Base-by-base conservation (phyloP, 2,329 filamentous ascomycete genomes). In the Fusarium concolor region DNA sequence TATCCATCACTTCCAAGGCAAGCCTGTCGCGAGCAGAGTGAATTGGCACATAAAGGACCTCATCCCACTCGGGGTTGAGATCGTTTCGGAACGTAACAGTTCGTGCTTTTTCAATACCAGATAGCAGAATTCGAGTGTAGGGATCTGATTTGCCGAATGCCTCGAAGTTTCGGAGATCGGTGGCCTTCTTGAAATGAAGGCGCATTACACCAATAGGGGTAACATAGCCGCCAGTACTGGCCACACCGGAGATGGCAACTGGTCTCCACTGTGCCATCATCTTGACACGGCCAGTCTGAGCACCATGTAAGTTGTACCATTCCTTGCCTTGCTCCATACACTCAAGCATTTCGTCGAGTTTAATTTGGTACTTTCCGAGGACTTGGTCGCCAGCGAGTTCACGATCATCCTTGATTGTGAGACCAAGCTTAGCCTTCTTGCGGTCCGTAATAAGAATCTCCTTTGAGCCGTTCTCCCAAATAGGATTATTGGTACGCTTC, bases 71-170 rank as follows among this genome's bases (percentile, higher is more conserved):
- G 3, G 96, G 96, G 76, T 97, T 93, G 59, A 99, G 88, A 65
- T 97, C 96, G 80, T 97, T 99, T 77, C 93, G 90, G 84, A 96
- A 97, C 0, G 95, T 98, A 50, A 99, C 96, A 4, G 96, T 98
- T 59, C 94, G 89, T 11, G 88, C 94, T 79, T 95, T 97, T 76
- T 96, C 91, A 57, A 98, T 89, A 44, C 96, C 95, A 46, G 94
- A 97, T 10, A 97, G 86, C 53, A 97, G 80, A 2, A 98, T 91
- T 41, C 95, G 90, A 22, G 90, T 92, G 74, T 99, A 99, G 0
- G 96, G 93, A 78, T 99, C 96, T 1, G 96, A 98, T 80, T 98
- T 98, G 80, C 96, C 96, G 79, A 99, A 88, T 4, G 93, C 93
- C 80, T 99, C 96, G 53, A 97, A 86, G 78, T 99, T 99, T 62